Base-by-base conservation (phyloP, 306 rosid genomes). In the Vigna reflexopilosa region DNA sequence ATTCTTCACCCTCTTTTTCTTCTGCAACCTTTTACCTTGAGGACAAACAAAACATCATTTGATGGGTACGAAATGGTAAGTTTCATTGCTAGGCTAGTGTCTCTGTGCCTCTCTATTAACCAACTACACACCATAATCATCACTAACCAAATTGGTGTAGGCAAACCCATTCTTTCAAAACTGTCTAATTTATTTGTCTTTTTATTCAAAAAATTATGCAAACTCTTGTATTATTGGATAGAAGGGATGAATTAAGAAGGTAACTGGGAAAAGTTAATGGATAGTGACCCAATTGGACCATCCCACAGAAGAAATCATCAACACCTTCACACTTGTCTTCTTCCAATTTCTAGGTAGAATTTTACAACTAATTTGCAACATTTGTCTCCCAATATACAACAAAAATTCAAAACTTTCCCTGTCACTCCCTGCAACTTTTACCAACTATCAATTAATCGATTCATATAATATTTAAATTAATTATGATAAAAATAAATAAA, bases 31-130 rank as follows among this genome's bases (percentile, higher is more conserved):
- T 80, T 72, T 62, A 28, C 52, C 67, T 1, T 26, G 1, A 30
- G 7, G 66, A 61, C 73, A 80, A 80, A 55, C 13, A 20, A 30
- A 74, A 81, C 47, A 42, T 57, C 54, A 74, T 81, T 81, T 51
- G 17, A 20, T 28, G 24, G 30, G 70, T 44, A 45, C 61, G 24
- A 28, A 59, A 81, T 55, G 34, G 50, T 9, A 72, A 72, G 6
- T 51, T 62, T 73, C 15, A 42, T 55, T 54, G 52, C 22, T 2
- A 42, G 15, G 32, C 20, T 11, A 9, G n/a, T 20, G 45, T 22
- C 20, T 22, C 9, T 22, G 19, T 16, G 26, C 4, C 49, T 10
- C 38, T 51, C 38, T 13, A 72, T 38, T 52, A 38, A 72, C 49
- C 47, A 50, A 19, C 14, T 72, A 51, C 36, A 74, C 38, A 59